phyloP scores from a whole-genome alignment of 2,329 filamentous ascomycete genomes.

The Aspergillus sp. region DNA sequence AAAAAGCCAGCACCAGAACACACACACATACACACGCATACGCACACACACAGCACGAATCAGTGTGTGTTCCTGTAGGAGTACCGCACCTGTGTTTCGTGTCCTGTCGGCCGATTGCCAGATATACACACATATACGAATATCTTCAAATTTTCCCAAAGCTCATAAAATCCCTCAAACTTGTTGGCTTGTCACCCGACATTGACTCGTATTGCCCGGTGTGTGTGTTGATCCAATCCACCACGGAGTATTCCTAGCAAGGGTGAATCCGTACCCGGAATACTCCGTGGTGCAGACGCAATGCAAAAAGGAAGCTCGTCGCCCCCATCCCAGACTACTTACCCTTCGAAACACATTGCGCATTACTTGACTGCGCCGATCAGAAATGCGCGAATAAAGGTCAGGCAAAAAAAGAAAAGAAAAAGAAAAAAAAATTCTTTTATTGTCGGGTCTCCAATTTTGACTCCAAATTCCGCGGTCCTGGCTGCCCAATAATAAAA shows the following conservation, averaged over 20 bases:
- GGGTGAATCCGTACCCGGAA: background rate
- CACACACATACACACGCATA: no score
- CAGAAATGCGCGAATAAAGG: constrained; percentile 15
- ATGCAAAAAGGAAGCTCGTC: background rate
- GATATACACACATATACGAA: no score
- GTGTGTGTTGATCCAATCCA: background rate
- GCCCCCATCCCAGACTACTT: background rate
- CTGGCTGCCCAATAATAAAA: constrained; percentile 11
- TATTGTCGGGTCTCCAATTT: constrained; percentile 7
- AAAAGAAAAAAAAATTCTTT: constrained; percentile 1
- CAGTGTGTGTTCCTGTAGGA: background rate
- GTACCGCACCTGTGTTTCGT: background rate
- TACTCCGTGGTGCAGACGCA: background rate
- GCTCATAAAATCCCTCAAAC: background rate
- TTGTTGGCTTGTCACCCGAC: background rate
- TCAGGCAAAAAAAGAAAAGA: no score
- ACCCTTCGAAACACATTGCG: background rate
- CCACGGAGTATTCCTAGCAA: background rate
- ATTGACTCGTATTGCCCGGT: background rate
- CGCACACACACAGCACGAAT: background rate
- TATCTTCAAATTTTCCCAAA: background rate
- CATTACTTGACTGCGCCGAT: constrained; percentile 1
- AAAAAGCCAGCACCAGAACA: background rate
- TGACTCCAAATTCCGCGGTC: constrained; percentile 9
- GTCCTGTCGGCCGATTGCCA: background rate